These are phyloP conservation scores for Nicotiana paniculata DNA, from an alignment of 257 asterid species.

Conservation along the genomic window DNA sequence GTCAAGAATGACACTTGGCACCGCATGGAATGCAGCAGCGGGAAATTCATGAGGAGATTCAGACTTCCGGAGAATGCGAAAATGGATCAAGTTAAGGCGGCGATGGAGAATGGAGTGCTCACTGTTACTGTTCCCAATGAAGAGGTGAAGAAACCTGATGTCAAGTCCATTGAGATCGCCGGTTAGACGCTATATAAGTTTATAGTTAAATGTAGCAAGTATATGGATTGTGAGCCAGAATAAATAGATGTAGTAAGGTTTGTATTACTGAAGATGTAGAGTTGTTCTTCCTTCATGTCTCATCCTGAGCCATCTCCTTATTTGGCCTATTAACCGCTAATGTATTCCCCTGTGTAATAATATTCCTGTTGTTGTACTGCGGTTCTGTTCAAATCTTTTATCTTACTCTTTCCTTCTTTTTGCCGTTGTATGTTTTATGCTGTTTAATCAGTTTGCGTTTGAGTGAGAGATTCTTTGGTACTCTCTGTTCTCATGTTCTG, in stretches of 20 bases:
- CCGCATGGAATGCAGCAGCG: conserved; percentile 11
- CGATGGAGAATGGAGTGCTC: conserved; percentile 16
- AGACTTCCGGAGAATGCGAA: conserved; percentile 18
- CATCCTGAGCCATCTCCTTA: not conserved
- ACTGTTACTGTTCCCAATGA: conserved; percentile 12
- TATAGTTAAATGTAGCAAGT: not conserved
- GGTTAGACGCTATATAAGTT: not conserved
- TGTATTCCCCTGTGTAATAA: not conserved
- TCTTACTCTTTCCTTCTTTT: too few relatives aligned
- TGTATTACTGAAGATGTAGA: not conserved
- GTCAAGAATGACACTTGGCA: conserved; percentile 18
- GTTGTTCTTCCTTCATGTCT: not conserved
- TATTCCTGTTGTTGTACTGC: not conserved
- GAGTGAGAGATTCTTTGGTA: too few relatives aligned
- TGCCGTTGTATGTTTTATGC: too few relatives aligned
- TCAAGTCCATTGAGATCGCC: conserved; percentile 5
- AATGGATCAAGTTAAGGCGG: conserved; percentile 4
- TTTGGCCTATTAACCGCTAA: not conserved
- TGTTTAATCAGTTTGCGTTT: too few relatives aligned
- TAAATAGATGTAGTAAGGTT: not conserved
- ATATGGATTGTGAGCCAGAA: too few relatives aligned
- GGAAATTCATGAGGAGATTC: conserved; percentile 12
- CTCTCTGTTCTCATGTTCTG: too few relatives aligned
- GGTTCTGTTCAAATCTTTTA: too few relatives aligned
- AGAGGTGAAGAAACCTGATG: conserved; percentile 15